Evolutionary conservation across 352 stramenopile species (phyloP), one percentile per base, ranked within the genome.

Genomic region (Phytophthora fragariaefolia): DNA sequence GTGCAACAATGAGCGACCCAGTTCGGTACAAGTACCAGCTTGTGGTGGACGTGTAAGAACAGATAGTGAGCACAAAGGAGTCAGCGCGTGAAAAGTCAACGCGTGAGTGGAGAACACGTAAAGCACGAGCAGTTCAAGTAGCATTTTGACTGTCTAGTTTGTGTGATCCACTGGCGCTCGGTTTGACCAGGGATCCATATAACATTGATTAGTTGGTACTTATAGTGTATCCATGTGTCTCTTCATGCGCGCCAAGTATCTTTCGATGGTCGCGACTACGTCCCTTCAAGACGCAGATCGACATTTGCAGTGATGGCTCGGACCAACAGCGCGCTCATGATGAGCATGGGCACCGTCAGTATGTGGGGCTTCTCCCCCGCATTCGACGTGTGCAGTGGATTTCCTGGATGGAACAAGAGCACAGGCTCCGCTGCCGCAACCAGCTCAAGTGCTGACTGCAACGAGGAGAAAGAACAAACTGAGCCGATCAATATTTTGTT

Each of bases 361-460:
- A 93, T 96, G 81, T 97, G 89, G 89, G 89, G 89, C 18, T 92
- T 96, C 65, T 95, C 85, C 7, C 87, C 90, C 10, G 74, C 74
- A 0, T 90, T 93, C 45, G 87, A 97, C 45, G 58, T 93, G 54
- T 80, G 69, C 36, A 64, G 46, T 13, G 40, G 43, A 9, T 23
- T 50, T 18, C 26, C 62, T 1, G 60, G 63, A 20, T 59, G 60
- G 27, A 34, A 10, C 28, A 18, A 55, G 34, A 59, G 6, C 20
- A 5, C 23, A 4, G 48, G 15, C 13, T 48, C 7, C 23, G 38
- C 30, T 43, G 26, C 34, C 47, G 7, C 22, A 46, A 40, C 2
- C 51, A 50, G 1, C 17, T 46, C 28, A 4, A 49, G 13, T 22
- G 34, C 12, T 18, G 22, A 42, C 8, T 15, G 32, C 17, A 32